Evolutionary conservation across 2,329 filamentous ascomycete genomes (phyloP).

Genomic region (Fusarium phyllophilum): DNA sequence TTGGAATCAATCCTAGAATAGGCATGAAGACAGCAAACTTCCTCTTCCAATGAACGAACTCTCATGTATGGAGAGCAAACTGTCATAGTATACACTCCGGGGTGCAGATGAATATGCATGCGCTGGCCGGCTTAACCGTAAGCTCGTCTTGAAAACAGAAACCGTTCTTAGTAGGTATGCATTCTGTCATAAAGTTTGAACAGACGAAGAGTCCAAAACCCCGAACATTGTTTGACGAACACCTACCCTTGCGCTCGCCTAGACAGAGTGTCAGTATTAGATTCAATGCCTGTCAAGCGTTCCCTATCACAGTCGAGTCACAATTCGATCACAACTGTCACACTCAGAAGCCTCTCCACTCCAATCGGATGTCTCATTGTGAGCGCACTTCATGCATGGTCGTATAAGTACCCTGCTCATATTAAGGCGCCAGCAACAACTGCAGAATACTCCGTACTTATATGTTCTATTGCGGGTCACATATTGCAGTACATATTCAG

Average conservation of each 20-base stretch:
- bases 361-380: not conserved
- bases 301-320: conserved; percentile 16
- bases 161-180: not conserved
- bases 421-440: not conserved
- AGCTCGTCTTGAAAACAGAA: not conserved
- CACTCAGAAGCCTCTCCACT: conserved; percentile 3
- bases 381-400: not conserved
- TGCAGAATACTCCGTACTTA: not conserved
- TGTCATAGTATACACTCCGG: not conserved
- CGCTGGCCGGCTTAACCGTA: not conserved
- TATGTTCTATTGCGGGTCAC: not conserved
- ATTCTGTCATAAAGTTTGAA: conserved; percentile 1
- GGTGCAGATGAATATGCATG: not conserved
- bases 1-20: not conserved
- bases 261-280: not conserved
- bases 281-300: conserved; percentile 8
- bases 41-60: not conserved
- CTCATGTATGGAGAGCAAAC: not conserved
- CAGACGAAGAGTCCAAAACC: not conserved
- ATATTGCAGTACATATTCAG: not conserved
- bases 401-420: not conserved
- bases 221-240: not conserved
- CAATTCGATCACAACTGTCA: conserved; percentile 14
- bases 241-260: conserved; percentile 6
- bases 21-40: not conserved